Conservation (phyloP, 2,329 filamentous ascomycete species). For the Aspergillus clavatus region DNA sequence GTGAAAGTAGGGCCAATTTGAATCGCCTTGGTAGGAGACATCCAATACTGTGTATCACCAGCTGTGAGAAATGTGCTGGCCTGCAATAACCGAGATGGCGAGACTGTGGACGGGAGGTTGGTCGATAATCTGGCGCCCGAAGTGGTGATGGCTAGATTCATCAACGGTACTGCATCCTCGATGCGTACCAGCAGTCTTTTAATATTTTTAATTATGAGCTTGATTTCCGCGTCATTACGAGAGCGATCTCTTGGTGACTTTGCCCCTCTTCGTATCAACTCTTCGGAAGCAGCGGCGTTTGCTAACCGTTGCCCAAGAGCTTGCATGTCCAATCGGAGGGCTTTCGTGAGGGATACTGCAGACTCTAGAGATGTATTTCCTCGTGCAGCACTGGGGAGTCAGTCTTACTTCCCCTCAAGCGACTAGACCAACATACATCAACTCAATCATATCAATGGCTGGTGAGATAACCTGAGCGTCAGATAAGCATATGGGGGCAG, state of each 20-base stretch:
- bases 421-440: constrained; percentile 57
- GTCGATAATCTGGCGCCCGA: constrained; percentile 84
- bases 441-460: constrained; percentile 85
- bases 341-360: constrained; percentile 75
- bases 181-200: constrained; percentile 70
- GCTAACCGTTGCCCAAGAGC: constrained; percentile 70
- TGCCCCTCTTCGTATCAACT: constrained; percentile 29
- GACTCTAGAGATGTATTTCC: constrained; percentile 80
- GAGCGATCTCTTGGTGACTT: constrained; percentile 44
- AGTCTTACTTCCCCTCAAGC: background rate
- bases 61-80: constrained; percentile 86
- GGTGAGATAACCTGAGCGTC: constrained; percentile 69
- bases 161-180: constrained; percentile 83
- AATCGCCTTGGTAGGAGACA: constrained; percentile 57
- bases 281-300: constrained; percentile 61
- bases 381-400: constrained; percentile 54
- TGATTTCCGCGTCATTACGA: constrained; percentile 60
- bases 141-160: constrained; percentile 90
- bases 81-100: constrained; percentile 83
- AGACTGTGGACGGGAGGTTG: constrained; percentile 73
- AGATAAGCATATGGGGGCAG: constrained; percentile 4
- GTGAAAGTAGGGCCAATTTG: constrained; percentile 86
- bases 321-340: constrained; percentile 77
- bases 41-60: constrained; percentile 76
- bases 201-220: constrained; percentile 68